Percentiles rank a stretch among this genome's conserved stretches.
Evolutionary conservation across 2,329 filamentous ascomycete genomes (phyloP).

Genomic region (Neonectria hederae): DNA sequence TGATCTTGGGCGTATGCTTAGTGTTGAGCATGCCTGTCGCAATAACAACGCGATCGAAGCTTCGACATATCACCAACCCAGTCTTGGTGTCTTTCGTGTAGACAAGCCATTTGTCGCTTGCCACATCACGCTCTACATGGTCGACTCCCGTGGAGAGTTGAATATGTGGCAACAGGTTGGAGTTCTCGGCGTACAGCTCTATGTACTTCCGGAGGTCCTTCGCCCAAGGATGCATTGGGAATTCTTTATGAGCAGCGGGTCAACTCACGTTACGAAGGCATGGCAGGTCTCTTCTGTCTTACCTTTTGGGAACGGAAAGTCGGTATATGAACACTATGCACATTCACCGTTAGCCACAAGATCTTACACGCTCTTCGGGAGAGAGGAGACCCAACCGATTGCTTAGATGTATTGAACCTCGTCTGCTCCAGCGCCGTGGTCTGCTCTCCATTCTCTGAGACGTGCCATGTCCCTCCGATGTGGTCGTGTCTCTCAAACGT

Average conservation of each 20-base stretch:
- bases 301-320: slow-evolving; percentile 48
- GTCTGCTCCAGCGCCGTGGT: slow-evolving; percentile 48
- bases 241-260: slow-evolving; percentile 23
- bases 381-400: slow-evolving; percentile 36
- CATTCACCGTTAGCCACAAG: slow-evolving; percentile 8
- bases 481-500: slow-evolving; percentile 53
- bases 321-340: slow-evolving; percentile 44
- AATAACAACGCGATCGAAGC: slow-evolving; percentile 51
- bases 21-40: slow-evolving; percentile 47
- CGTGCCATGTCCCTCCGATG: slow-evolving; percentile 55
- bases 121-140: slow-evolving; percentile 40
- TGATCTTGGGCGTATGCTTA: slow-evolving; percentile 48
- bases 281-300: neutral
- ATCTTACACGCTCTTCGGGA: neutral
- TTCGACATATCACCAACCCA: slow-evolving; percentile 24
- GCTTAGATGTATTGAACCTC: slow-evolving; percentile 44
- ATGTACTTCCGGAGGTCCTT: slow-evolving; percentile 45
- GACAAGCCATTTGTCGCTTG: slow-evolving; percentile 41
- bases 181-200: slow-evolving; percentile 46
- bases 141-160: slow-evolving; percentile 42
- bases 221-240: slow-evolving; percentile 39
- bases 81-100: slow-evolving; percentile 39
- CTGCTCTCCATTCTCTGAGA: slow-evolving; percentile 45
- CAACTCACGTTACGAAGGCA: neutral
- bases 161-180: slow-evolving; percentile 41